A percentile compares a stretch with the other conserved stretches of the same genome.
These are phyloP conservation scores for Pseudodiploospora longispora DNA, from an alignment of 2,329 filamentous ascomycete genomes.

Conservation along the genomic window DNA sequence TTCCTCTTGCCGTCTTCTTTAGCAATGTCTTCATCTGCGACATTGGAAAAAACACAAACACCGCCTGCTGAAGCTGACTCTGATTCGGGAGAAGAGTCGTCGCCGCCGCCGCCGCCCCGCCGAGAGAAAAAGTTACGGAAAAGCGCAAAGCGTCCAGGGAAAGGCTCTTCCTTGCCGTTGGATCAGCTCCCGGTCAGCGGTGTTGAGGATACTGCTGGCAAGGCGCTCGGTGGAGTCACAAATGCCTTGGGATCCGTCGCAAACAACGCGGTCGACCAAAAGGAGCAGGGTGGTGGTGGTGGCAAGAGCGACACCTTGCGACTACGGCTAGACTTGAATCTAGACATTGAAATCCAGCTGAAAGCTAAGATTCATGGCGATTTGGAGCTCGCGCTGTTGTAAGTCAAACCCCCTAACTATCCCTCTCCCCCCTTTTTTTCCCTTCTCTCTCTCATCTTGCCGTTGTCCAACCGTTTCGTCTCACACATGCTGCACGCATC, in stretches of 20 bases:
- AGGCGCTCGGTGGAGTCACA: conserved; percentile 30
- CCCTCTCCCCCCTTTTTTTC: conserved; percentile 3
- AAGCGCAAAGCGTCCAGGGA: background rate
- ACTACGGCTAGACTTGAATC: conserved; percentile 67
- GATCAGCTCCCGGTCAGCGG: conserved; percentile 30
- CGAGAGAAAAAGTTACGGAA: background rate
- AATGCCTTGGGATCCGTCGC: conserved; percentile 34
- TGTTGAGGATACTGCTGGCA: conserved; percentile 27
- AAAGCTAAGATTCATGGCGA: conserved; percentile 84
- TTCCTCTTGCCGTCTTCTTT: background rate
- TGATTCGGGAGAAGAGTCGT: conserved; percentile 7
- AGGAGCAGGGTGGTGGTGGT: conserved; percentile 24
- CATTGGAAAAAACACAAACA: conserved; percentile 5
- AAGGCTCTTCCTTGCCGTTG: conserved; percentile 16
- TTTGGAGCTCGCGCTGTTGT: conserved; percentile 64
- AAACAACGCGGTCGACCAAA: conserved; percentile 28
- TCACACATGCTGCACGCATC: too few relatives aligned
- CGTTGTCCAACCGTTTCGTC: too few relatives aligned
- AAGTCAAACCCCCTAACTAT: conserved; percentile 25
- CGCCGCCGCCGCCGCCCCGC: conserved; percentile 3
- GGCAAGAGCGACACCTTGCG: conserved; percentile 50
- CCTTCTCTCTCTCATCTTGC: background rate
- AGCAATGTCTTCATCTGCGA: conserved; percentile 5
- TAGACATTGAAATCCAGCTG: conserved; percentile 76
- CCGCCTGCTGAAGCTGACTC: conserved; percentile 3